Evolutionary conservation across 106 monocot genomes (phyloP), one percentile per base, ranked within the genome.

Genomic region (Dactylorhiza incarnata): DNA sequence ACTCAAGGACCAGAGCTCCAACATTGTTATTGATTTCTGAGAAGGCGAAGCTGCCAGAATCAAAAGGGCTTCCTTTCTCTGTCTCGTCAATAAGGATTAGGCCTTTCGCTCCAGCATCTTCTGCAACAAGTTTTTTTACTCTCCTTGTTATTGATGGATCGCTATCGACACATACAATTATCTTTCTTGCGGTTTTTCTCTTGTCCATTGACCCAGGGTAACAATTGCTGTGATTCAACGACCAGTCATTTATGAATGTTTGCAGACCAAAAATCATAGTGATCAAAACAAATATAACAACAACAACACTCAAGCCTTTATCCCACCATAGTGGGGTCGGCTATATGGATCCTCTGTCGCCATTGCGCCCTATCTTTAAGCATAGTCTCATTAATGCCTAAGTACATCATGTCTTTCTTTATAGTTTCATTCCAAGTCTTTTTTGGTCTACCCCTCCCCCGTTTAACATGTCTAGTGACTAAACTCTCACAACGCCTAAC

Each of bases 161-260:
- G 20, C 67, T 86, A 45, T 90, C 82, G 4, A 97, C 83, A 54
- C 96, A 97, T 12, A 93, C 77, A 26, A 97, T 75, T 65, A 97
- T 91, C 78, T 94, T 97, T 2, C 96, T 91, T 26, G 84, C 78
- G 5, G 78, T 73, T 73, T 94, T 97, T 16, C 76, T 73, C 3
- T 54, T 73, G 58, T 97, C 96, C 54, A 97, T 49, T 17, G 96
- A 97, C 61, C 96, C 93, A 54, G 96, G 96, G 73, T 97, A 93
- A 74, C 96, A 97, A 53, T 97, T 97, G 80, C 96, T 95, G 86
- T 55, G 20, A 73, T 75, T 11, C 46, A 43, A 46, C 22, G 54
- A 23, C 52, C 20, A 46, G 15, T 16, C 45, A 69, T n/a, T 45
- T 69, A 16, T 46, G 65, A 45, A 69, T 46, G 6, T 45, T 69